Percentiles rank a stretch among this genome's conserved stretches.
phyloP scores from a whole-genome alignment of 306 rosid species.

The Erythrophleum fordii region DNA sequence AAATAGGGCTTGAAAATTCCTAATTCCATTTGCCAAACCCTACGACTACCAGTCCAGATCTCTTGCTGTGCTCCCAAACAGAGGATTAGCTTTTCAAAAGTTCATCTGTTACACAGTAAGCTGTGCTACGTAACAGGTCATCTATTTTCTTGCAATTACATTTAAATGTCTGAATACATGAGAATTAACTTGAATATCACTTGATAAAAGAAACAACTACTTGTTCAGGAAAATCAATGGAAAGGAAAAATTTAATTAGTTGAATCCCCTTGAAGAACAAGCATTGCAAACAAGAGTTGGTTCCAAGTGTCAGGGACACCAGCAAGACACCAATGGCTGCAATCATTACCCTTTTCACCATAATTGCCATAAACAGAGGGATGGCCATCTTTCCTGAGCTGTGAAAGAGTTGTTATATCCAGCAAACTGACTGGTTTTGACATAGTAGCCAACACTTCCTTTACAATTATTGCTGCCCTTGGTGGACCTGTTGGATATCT shows the following conservation, averaged over 20 bases:
- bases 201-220: too few species aligned
- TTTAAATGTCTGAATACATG: background rate
- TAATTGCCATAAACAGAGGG: conserved; percentile 31
- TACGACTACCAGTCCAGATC: too few species aligned
- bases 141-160: too few species aligned
- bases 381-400: conserved; percentile 35
- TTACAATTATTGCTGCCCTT: background rate
- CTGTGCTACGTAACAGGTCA: too few species aligned
- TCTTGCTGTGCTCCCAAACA: too few species aligned
- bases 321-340: conserved; percentile 42
- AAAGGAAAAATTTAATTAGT: background rate
- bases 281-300: conserved; percentile 10
- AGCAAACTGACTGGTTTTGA: conserved; percentile 25
- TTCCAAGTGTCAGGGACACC: conserved; percentile 43
- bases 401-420: conserved; percentile 26
- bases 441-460: conserved; percentile 20
- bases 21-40: background rate
- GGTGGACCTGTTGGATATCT: conserved; percentile 18
- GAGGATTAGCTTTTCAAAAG: too few species aligned
- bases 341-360: background rate
- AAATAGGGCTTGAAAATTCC: background rate
- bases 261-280: background rate
- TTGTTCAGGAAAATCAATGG: background rate
- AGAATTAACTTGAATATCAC: background rate
- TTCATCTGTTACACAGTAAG: too few species aligned